Conservation (phyloP, 1,139 yeast species). For the Magnusiomyces magnusii region DNA sequence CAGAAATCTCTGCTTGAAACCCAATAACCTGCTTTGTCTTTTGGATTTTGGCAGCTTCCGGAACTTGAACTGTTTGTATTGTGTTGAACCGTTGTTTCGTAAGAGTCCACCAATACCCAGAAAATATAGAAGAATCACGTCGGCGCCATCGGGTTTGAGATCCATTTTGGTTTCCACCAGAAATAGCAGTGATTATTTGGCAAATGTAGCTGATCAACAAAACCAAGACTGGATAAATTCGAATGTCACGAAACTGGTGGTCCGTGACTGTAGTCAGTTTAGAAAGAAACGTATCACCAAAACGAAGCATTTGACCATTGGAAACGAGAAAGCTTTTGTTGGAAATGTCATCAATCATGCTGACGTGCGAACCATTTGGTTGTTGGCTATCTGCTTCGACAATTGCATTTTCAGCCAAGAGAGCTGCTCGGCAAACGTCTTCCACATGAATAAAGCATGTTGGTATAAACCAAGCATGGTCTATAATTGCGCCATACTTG, state of each 20-base stretch:
- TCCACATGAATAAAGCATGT: constrained; percentile 29
- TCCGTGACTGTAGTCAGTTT: background rate
- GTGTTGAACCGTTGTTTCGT: constrained; percentile 14
- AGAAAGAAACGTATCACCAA: constrained; percentile 11
- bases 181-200: background rate
- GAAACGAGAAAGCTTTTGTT: constrained; percentile 14
- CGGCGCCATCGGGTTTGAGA: constrained; percentile 10
- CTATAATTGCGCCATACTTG: constrained; percentile 21
- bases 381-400: constrained; percentile 10
- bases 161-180: constrained; percentile 9
- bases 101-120: constrained; percentile 17
- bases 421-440: constrained; percentile 28
- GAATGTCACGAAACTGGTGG: constrained; percentile 6
- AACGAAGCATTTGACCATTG: constrained; percentile 12
- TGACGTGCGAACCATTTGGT: background rate
- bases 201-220: constrained; percentile 8
- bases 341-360: background rate
- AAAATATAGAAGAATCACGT: constrained; percentile 13
- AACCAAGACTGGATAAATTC: constrained; percentile 14
- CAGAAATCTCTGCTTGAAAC: constrained; percentile 10
- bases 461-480: constrained; percentile 26
- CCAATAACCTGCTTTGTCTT: constrained; percentile 11
- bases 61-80: constrained; percentile 13
- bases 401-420: constrained; percentile 23
- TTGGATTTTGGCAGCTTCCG: constrained; percentile 8